Percentiles rank a stretch among this genome's conserved stretches.
Conservation (phyloP, 805 yeast genomes). For the Candida coquimbonensis region DNA sequence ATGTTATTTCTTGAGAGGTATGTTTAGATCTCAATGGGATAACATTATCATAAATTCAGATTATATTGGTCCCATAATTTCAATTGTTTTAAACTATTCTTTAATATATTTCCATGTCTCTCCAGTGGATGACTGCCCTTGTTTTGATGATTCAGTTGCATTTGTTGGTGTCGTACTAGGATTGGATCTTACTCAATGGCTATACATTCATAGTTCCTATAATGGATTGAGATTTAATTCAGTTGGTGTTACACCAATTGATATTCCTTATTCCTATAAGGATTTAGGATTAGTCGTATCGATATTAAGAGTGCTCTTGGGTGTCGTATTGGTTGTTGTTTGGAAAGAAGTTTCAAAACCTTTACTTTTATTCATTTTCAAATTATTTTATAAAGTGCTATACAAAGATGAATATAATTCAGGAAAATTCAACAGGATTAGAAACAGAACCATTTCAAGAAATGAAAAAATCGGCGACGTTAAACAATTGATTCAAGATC, state of each 20-base stretch:
- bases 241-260: constrained; percentile 17
- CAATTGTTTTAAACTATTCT: constrained; percentile 35
- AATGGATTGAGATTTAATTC: constrained; percentile 13
- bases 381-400: constrained; percentile 43
- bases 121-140: constrained; percentile 93
- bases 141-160: constrained; percentile 92
- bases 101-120: constrained; percentile 65
- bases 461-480: constrained; percentile 20
- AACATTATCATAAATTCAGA: constrained; percentile 25
- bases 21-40: constrained; percentile 40
- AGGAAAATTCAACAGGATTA: constrained; percentile 18
- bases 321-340: constrained; percentile 50
- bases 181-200: constrained; percentile 39
- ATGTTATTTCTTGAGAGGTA: constrained; percentile 42
- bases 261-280: constrained; percentile 35
- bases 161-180: constrained; percentile 86
- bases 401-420: constrained; percentile 10
- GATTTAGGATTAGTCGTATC: constrained; percentile 37
- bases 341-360: constrained; percentile 79
- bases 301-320: constrained; percentile 46
- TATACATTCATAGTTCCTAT: constrained; percentile 18
- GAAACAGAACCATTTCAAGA: constrained; percentile 18
- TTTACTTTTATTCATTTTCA: constrained; percentile 47
- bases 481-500: constrained; percentile 10
- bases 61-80: constrained; percentile 27